phyloP scores from a whole-genome alignment of 345 rosid genomes.

The Salix exigua region DNA sequence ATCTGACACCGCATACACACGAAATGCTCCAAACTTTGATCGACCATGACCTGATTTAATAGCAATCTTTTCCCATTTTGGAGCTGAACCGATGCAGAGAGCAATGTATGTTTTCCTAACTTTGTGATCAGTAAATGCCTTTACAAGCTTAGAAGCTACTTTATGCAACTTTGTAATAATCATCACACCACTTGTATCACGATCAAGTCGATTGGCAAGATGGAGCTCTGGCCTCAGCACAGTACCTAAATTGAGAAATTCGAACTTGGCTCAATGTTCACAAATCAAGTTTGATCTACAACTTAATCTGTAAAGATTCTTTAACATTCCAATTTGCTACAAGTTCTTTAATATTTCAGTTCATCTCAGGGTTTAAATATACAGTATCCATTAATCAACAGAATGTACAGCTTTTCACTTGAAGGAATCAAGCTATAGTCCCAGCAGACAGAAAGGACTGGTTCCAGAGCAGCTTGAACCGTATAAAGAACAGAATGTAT shows the following conservation, averaged over 20 bases:
- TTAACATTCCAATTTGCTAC: not conserved
- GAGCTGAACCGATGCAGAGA: constrained; percentile 54
- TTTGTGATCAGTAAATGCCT: constrained; percentile 74
- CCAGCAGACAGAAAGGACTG: not conserved
- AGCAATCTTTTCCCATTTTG: constrained; percentile 64
- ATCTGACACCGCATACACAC: constrained; percentile 72
- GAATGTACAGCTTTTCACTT: not conserved
- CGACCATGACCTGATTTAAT: constrained; percentile 88
- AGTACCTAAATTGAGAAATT: constrained; percentile 25
- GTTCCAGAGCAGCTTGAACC: not conserved
- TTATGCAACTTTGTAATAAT: constrained; percentile 76
- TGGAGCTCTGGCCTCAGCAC: constrained; percentile 47
- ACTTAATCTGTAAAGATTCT: not conserved
- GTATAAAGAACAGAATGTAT: not conserved
- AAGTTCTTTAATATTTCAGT: not conserved
- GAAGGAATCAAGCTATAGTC: not conserved
- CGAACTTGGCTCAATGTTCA: constrained; percentile 3
- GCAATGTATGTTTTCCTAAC: constrained; percentile 75
- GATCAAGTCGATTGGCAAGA: constrained; percentile 88
- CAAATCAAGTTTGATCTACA: not conserved
- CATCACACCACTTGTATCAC: constrained; percentile 88
- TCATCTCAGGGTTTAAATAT: not conserved
- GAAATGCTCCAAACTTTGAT: constrained; percentile 89
- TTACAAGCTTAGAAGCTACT: constrained; percentile 78
- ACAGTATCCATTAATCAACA: not conserved